Percentiles rank a stretch among this genome's conserved stretches.
Evolutionary conservation across 371 early-diverging fungal species (phyloP).

Genomic region (Syncephalastrum contaminatum): DNA sequence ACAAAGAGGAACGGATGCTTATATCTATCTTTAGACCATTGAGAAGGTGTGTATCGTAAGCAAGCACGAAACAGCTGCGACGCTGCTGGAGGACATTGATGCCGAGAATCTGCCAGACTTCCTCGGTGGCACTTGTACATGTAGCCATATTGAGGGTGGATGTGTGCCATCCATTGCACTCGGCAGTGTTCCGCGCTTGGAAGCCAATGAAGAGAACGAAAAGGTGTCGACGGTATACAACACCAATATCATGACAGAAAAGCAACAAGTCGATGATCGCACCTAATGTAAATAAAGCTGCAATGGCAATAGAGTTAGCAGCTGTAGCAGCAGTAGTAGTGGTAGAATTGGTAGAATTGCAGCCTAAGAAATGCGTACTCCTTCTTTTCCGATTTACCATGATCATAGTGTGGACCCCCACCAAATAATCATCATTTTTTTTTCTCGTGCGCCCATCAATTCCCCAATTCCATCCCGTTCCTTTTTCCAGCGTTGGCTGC

Average conservation of each 20-base stretch:
- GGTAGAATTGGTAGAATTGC: too few species aligned
- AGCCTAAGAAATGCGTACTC: too few species aligned
- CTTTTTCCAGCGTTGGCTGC: too few species aligned
- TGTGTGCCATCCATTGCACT: constrained; percentile 46
- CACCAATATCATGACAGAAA: constrained; percentile 17
- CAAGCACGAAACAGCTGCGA: constrained; percentile 48
- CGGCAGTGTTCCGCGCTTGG: constrained; percentile 20
- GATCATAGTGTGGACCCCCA: too few species aligned
- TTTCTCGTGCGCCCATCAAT: too few species aligned
- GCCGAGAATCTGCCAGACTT: constrained; percentile 72
- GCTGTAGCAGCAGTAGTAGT: too few species aligned
- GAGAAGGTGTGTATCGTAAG: constrained; percentile 76
- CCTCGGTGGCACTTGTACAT: constrained; percentile 74
- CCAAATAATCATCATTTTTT: too few species aligned
- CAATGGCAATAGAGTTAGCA: too few species aligned
- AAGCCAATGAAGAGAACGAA: constrained; percentile 18
- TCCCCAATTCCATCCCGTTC: too few species aligned
- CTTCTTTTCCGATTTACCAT: too few species aligned
- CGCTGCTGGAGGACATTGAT: constrained; percentile 66
- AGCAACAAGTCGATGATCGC: too few species aligned
- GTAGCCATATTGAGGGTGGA: constrained; percentile 76
- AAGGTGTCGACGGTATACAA: constrained; percentile 28
- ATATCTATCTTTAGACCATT: constrained; percentile 38
- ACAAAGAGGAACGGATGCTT: neutral
- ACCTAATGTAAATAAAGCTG: too few species aligned